Evolutionary conservation across 2,329 filamentous ascomycete species (phyloP).

Genomic region (Gliomastix tumulicola): DNA sequence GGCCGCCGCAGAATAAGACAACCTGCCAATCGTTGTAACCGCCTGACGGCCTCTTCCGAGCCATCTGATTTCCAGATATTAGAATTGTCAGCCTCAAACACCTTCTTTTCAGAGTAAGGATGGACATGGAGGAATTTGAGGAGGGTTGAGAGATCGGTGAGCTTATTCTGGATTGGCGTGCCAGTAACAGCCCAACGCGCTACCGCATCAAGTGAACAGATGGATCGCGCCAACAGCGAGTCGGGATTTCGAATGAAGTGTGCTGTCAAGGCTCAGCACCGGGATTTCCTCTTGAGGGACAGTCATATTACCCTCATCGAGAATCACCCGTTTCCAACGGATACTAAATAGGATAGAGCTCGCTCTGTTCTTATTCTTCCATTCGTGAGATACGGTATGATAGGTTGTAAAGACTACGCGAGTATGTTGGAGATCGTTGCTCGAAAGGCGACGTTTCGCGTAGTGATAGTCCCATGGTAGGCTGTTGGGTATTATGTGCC

Average conservation of each 20-base stretch:
- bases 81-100: constrained; percentile 29
- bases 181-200: constrained; percentile 38
- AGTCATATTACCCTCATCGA: constrained; percentile 8
- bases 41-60: constrained; percentile 23
- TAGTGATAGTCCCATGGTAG: constrained; percentile 20
- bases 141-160: constrained; percentile 30
- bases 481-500: constrained; percentile 14
- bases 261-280: too few relatives aligned
- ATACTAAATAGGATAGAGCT: constrained; percentile 23
- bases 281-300: too few relatives aligned
- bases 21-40: constrained; percentile 27
- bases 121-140: constrained; percentile 31
- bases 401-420: constrained; percentile 32
- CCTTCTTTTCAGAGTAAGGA: constrained; percentile 28
- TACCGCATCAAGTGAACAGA: constrained; percentile 23
- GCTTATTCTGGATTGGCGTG: constrained; percentile 38
- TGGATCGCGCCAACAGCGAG: constrained; percentile 23
- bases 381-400: constrained; percentile 28
- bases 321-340: constrained; percentile 19
- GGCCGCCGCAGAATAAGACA: constrained; percentile 31
- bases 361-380: too few relatives aligned
- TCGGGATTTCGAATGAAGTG: constrained; percentile 29
- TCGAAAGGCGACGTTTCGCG: constrained; percentile 12
- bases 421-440: constrained; percentile 7
- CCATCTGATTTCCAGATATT: constrained; percentile 28